These are phyloP conservation scores for Lumnitzera racemosa DNA, from an alignment of 345 rosid species.

Conservation along the genomic window DNA sequence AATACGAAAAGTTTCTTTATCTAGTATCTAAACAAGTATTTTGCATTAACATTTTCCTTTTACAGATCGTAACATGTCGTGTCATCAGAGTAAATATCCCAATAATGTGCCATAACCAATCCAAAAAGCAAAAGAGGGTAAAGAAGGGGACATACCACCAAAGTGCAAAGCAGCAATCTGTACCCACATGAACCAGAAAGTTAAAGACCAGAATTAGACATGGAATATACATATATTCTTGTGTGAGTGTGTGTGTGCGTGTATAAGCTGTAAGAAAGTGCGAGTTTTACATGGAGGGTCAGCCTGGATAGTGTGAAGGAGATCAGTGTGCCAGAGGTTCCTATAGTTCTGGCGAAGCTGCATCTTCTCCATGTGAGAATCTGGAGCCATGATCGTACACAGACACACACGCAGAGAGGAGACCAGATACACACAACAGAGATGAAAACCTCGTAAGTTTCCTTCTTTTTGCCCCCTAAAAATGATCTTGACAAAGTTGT, in stretches of 20 bases:
- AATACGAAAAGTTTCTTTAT: no score
- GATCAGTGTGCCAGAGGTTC: constrained; percentile 43
- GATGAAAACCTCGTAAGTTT: no score
- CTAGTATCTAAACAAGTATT: no score
- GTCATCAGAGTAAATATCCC: background rate
- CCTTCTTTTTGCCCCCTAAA: no score
- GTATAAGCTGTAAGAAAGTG: background rate
- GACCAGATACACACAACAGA: no score
- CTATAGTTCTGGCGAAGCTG: constrained; percentile 28
- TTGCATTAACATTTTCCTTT: no score
- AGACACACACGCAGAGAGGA: no score
- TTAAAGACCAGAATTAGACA: background rate
- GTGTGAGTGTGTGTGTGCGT: no score
- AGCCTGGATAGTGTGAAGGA: constrained; percentile 16
- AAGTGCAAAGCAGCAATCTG: constrained; percentile 31
- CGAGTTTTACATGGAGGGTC: constrained; percentile 30
- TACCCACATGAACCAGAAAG: background rate
- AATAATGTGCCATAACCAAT: background rate
- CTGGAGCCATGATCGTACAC: background rate
- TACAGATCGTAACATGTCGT: background rate
- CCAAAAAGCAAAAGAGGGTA: background rate
- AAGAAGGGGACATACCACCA: constrained; percentile 19
- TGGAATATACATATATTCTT: background rate
- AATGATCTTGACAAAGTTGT: no score
- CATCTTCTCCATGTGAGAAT: constrained; percentile 18